Percentiles rank a stretch among this genome's conserved stretches.
Conservation (phyloP, 345 rosid species). For the Arabidopsis arenosa region DNA sequence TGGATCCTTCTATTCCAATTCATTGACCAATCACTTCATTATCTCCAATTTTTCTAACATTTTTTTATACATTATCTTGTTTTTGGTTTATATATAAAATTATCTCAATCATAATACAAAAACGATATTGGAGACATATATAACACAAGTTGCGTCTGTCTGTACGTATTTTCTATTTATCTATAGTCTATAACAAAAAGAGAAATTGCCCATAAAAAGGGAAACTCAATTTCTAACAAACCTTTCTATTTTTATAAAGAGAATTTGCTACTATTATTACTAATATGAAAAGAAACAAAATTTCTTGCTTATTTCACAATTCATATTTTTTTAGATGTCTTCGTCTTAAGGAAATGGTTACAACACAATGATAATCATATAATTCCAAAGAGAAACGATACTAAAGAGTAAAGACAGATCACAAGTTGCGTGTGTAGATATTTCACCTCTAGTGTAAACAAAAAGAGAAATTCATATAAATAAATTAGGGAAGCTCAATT, state of each 20-base stretch:
- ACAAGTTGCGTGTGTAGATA: slow-evolving; percentile 25
- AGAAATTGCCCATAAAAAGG: slow-evolving; percentile 37
- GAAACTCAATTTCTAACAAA: slow-evolving; percentile 29
- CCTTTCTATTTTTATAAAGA: slow-evolving; percentile 25
- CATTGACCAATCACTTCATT: slow-evolving; percentile 50
- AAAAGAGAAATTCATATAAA: slow-evolving; percentile 18
- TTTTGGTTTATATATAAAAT: slow-evolving; percentile 14
- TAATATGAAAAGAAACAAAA: background rate
- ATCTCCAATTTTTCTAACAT: slow-evolving; percentile 30
- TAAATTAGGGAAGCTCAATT: background rate
- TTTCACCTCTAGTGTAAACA: slow-evolving; percentile 20
- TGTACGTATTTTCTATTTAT: slow-evolving; percentile 20
- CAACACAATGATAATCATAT: slow-evolving; percentile 3
- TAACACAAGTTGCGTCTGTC: slow-evolving; percentile 35
- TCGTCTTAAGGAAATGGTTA: slow-evolving; percentile 14
- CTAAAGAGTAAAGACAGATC: slow-evolving; percentile 7
- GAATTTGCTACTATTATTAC: background rate
- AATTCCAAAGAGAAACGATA: slow-evolving; percentile 17
- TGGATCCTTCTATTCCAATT: slow-evolving; percentile 48
- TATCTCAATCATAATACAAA: background rate
- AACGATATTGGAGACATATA: slow-evolving; percentile 21
- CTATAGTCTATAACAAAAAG: background rate
- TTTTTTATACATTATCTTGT: slow-evolving; percentile 26
- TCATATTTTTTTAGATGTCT: background rate
- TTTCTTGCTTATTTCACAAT: background rate